phyloP scores from a whole-genome alignment of 2,329 filamentous ascomycete genomes.

The Setomelanomma holmii region DNA sequence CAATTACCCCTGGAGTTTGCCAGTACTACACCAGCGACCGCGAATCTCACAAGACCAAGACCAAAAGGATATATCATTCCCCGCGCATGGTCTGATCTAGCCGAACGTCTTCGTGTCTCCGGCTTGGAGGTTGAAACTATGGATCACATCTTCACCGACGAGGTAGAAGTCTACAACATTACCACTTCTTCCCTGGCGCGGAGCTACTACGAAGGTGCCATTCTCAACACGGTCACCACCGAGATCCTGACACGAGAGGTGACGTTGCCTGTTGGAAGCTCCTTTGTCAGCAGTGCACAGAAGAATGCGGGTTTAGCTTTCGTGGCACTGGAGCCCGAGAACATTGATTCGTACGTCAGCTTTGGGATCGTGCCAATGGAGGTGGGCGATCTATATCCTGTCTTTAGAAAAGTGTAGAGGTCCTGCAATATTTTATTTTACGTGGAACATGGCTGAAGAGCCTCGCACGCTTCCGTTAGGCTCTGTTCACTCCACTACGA shows the following conservation, averaged over 20 bases:
- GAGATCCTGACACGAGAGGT: constrained; percentile 33
- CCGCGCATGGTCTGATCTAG: constrained; percentile 44
- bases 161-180: constrained; percentile 46
- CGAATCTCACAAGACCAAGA: constrained; percentile 43
- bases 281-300: constrained; percentile 43
- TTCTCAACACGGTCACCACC: constrained; percentile 43
- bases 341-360: constrained; percentile 47
- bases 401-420: constrained; percentile 36
- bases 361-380: constrained; percentile 47
- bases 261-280: constrained; percentile 41
- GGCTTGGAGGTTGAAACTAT: constrained; percentile 44
- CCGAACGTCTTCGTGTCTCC: constrained; percentile 38
- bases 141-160: constrained; percentile 32
- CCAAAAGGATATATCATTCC: constrained; percentile 48
- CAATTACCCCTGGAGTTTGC: constrained; percentile 44
- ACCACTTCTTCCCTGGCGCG: constrained; percentile 34
- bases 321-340: constrained; percentile 48
- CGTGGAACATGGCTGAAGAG: no score
- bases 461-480: no score
- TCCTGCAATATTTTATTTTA: no score
- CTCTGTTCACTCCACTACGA: no score
- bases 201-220: constrained; percentile 44
- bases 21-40: constrained; percentile 43
- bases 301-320: constrained; percentile 49
- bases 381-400: constrained; percentile 44